A percentile compares a stretch with the other conserved stretches of the same genome.
Evolutionary conservation across 139 green algal genomes (phyloP).

Genomic region (Chlamydomonas eustigma): DNA sequence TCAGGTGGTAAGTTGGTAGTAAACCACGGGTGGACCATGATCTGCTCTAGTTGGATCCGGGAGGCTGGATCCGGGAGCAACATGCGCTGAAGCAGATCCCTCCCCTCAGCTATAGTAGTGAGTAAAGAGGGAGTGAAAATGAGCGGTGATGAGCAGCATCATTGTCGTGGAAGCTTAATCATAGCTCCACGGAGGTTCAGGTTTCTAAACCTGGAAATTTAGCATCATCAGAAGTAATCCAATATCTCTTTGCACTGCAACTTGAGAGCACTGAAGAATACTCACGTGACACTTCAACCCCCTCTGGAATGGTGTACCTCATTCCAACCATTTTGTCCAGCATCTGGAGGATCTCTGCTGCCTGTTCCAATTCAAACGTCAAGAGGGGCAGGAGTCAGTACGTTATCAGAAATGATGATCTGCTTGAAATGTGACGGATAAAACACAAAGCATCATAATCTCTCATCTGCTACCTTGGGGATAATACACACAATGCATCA

Average conservation of each 20-base stretch:
- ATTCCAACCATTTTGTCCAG: conserved; percentile 39
- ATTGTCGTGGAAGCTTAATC: not conserved
- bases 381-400: too few relatives aligned
- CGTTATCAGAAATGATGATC: too few relatives aligned
- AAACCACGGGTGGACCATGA: conserved; percentile 63
- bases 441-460: too few relatives aligned
- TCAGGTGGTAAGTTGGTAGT: conserved; percentile 71
- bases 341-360: conserved; percentile 38
- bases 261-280: not conserved
- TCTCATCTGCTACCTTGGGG: too few relatives aligned
- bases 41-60: conserved; percentile 40
- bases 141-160: not conserved
- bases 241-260: not conserved
- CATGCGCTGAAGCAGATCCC: conserved; percentile 70
- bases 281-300: conserved; percentile 33
- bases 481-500: too few relatives aligned
- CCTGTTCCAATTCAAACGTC: too few relatives aligned
- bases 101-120: conserved; percentile 36
- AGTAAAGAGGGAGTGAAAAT: conserved; percentile 59
- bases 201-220: not conserved
- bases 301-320: conserved; percentile 22
- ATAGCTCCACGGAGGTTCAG: not conserved
- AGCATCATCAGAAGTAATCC: not conserved
- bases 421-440: too few relatives aligned
- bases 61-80: conserved; percentile 61